phyloP scores from a whole-genome alignment of 805 yeast species.

The Debaryomyces castellii region DNA sequence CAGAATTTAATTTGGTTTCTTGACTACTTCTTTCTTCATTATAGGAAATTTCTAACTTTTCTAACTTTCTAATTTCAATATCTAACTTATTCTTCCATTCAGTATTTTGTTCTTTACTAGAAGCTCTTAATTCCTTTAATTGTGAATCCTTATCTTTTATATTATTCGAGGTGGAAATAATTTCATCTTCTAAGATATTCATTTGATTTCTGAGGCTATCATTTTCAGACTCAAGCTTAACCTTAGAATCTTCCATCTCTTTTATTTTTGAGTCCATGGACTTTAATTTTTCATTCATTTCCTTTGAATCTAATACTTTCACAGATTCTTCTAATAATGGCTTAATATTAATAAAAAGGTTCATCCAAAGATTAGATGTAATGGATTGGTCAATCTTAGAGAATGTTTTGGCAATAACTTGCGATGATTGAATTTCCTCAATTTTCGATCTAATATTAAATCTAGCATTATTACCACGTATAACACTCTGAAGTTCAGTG shows the following conservation, averaged over 20 bases:
- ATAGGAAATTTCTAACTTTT: conserved; percentile 12
- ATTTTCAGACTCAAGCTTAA: conserved; percentile 32
- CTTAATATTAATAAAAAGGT: conserved; percentile 63
- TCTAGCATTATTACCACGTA: conserved; percentile 67
- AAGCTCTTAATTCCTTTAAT: conserved; percentile 23
- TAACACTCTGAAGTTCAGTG: conserved; percentile 59
- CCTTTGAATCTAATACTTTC: conserved; percentile 57
- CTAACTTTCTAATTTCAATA: conserved; percentile 16
- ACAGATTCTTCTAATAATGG: conserved; percentile 71
- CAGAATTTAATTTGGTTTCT: background rate
- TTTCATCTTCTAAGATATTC: conserved; percentile 31
- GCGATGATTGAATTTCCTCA: conserved; percentile 67
- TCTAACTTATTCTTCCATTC: conserved; percentile 30
- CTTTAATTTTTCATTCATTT: conserved; percentile 56
- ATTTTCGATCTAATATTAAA: conserved; percentile 44
- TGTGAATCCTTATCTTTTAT: conserved; percentile 49
- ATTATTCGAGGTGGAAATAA: conserved; percentile 21
- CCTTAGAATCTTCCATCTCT: conserved; percentile 32
- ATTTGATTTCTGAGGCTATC: conserved; percentile 39
- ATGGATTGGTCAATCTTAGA: conserved; percentile 46
- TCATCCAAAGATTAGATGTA: conserved; percentile 72
- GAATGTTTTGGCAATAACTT: conserved; percentile 63
- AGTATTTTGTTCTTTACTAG: conserved; percentile 28
- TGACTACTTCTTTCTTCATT: background rate
- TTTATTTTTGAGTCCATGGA: conserved; percentile 45